Base-by-base conservation (phyloP, 2,329 filamentous ascomycete species). In the Annulohypoxylon truncatum region DNA sequence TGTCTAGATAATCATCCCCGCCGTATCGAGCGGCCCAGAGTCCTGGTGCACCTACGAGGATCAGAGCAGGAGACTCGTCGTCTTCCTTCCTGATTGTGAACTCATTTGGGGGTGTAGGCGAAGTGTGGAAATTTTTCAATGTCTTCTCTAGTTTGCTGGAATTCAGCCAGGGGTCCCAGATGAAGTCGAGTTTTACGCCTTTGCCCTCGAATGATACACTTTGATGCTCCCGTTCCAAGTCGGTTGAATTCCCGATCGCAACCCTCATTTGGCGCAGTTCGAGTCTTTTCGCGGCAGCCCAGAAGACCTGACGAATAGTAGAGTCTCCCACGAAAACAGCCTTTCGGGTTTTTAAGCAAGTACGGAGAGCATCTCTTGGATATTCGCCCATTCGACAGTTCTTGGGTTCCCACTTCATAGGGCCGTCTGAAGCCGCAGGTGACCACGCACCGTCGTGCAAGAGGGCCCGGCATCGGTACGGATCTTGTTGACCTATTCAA, bases 151-250 rank as follows among this genome's bases (percentile, higher is more conserved):
- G 71, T 7, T 71, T 71, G 0, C 82, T 81, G 26, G 83, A 81
- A 73, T 90, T 86, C 22, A 90, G 78, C 77, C 81, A 89, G 0
- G 89, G 88, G 74, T 91, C 88, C 87, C 87, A 90, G 9, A 89
- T 75, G 67, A 89, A 89, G 48, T 85, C 78, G 24, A 90, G 70
- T 26, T 74, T 80, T 2, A 86, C 79, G n/a, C 79, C 80, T 12
- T 79, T 78, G 1, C 80, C 79, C 4, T 77, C 75, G 59, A 85
- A 82, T 3, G 78, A 75, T 5, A 85, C 73, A 73, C 86, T 79
- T 13, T 74, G 72, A 66, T 85, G 83, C 83, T 82, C 40, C 78
- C 72, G 26, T 74, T 71, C 2, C 68, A 75, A 79, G 69, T 13
- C 5, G 10, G 8, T 26, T 6, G 12, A 80, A 77, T 18, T 77